Conservation (phyloP, 208 protist species). For the Endotrypanum monterogeii region DNA sequence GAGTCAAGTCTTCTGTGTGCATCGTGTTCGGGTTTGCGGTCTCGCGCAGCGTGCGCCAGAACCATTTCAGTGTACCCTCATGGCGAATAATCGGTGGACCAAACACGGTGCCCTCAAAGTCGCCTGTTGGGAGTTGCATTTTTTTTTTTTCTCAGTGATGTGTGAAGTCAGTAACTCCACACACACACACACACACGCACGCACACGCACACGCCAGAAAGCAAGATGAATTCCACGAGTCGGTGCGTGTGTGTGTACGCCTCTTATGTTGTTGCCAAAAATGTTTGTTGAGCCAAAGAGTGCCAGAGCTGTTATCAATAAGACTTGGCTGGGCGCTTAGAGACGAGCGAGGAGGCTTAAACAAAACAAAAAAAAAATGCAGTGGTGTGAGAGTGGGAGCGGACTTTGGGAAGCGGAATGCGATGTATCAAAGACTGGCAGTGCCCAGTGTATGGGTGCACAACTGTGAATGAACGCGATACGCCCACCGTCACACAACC, state of each 20-base stretch:
- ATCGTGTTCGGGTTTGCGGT: conserved; percentile 71
- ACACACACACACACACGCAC: background rate
- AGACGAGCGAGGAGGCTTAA: no score
- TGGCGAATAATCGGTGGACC: conserved; percentile 6
- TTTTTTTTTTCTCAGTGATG: no score
- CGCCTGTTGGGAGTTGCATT: conserved; percentile 12
- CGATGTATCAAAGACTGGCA: no score
- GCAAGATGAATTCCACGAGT: background rate
- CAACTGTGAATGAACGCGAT: no score
- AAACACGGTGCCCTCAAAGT: conserved; percentile 11
- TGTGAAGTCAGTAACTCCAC: background rate
- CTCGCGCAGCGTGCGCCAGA: conserved; percentile 39
- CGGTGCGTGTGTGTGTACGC: no score
- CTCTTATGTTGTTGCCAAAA: no score
- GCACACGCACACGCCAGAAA: background rate
- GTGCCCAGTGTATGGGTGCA: no score
- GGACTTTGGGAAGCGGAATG: no score
- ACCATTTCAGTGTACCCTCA: conserved; percentile 21
- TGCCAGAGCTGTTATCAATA: no score
- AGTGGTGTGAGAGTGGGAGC: background rate
- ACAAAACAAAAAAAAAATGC: background rate
- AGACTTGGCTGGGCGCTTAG: no score
- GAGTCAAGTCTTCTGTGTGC: conserved; percentile 46
- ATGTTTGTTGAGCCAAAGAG: no score
- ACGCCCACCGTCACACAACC: no score